phyloP scores from a whole-genome alignment of 139 green algal species.

The Coccomyxa sp. region DNA sequence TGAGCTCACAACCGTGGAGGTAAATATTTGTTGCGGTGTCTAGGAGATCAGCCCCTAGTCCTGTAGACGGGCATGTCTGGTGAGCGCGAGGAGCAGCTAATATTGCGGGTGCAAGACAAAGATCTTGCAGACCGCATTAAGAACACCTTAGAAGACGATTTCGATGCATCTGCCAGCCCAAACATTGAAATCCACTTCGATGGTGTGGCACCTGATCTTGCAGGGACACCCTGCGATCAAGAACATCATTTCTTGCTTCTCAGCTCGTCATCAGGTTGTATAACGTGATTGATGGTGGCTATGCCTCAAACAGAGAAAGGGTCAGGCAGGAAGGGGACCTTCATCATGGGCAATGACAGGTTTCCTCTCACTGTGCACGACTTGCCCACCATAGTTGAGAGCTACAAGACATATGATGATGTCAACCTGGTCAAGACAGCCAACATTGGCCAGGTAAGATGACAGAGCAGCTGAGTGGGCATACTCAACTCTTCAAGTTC shows the following conservation, averaged over 20 bases:
- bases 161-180: slow-evolving; percentile 5
- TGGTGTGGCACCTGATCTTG: slow-evolving; percentile 5
- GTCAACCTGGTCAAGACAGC: slow-evolving; percentile 85
- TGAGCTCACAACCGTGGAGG: no score
- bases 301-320: neutral
- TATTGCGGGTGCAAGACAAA: slow-evolving; percentile 59
- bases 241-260: neutral
- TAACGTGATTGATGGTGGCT: no score
- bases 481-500: neutral
- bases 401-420: slow-evolving; percentile 91
- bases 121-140: slow-evolving; percentile 51
- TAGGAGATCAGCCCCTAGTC: no score
- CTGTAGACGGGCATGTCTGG: neutral
- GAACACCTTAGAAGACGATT: slow-evolving; percentile 29
- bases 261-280: no score
- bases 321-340: slow-evolving; percentile 18
- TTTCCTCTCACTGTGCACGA: slow-evolving; percentile 65
- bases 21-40: no score
- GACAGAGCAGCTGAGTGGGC: neutral
- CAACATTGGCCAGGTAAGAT: slow-evolving; percentile 77
- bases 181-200: slow-evolving; percentile 37
- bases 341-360: slow-evolving; percentile 46
- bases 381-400: slow-evolving; percentile 81
- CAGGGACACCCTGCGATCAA: neutral
- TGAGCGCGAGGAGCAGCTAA: slow-evolving; percentile 60